Base-by-base conservation (phyloP, 768 basidiomycete species). In the Leccinum variicolor region DNA sequence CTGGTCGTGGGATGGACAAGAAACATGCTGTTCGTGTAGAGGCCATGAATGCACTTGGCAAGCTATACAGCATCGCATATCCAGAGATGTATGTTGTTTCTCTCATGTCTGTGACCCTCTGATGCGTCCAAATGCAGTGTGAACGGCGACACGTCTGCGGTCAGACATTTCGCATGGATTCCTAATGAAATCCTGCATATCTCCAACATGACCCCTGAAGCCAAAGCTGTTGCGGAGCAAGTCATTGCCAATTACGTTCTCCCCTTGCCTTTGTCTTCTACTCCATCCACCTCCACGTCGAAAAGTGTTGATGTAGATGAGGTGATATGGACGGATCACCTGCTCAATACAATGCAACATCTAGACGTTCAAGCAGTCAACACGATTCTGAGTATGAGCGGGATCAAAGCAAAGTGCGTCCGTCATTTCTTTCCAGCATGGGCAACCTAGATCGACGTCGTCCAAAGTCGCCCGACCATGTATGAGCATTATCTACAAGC, bases 121-220 rank as follows among this genome's bases (percentile, higher is more conserved):
- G 19, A 65, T 34, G 4, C 17, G 10, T 19, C 21, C 34, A 26
- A 4, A 19, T 43, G 25, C 33, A 98, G 96, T 61, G 94, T 96
- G 69, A 86, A 85, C 58, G 84, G 85, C 41, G 91, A 94, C 54
- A 73, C 80, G 2, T 76, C 82, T 1, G 93, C 93, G 2, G 79
- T 87, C 29, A 65, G 76, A 15, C 90, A 95, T 48, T 98, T 98
- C 66, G 85, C 84, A 0, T 99, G 97, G 97, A 98, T 99, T 59
- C 94, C 97, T 0, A 79, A 87, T 26, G 76, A 80, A 41, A 76
- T 98, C 29, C 75, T 95, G 9, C 78, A 79, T 43, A 79, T 81
- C 59, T 76, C 79, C 9, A 72, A 76, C n/a, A 69, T 79, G 17
- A 80, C 76, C 14, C 36, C 70, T 0, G 89, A 92, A 64, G 78